A percentile compares a stretch with the other conserved stretches of the same genome.
Conservation (phyloP, 148 eudicot genomes). For the Vaccinium macrocarpon region DNA sequence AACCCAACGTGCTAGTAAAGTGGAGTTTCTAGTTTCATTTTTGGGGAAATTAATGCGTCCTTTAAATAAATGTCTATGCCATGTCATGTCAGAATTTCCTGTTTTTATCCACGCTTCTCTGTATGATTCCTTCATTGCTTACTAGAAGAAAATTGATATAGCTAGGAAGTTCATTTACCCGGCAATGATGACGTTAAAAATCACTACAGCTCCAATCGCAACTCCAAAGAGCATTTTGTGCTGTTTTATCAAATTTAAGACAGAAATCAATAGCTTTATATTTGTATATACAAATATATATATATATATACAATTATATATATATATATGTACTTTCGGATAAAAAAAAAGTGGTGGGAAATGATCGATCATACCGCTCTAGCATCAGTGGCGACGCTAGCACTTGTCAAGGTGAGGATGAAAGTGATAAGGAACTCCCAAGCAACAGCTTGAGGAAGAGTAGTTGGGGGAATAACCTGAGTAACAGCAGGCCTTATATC, state of each 20-base stretch:
- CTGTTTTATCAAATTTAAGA: not conserved
- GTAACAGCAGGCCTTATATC: slow-evolving; percentile 32
- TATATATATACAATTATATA: no score
- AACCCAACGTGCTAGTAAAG: no score
- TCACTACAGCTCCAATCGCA: slow-evolving; percentile 39
- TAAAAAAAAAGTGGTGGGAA: no score
- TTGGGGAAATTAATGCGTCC: no score
- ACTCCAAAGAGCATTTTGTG: slow-evolving; percentile 30
- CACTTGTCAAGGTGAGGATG: slow-evolving; percentile 32
- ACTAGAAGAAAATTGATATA: not conserved
- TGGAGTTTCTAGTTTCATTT: no score
- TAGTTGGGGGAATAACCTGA: slow-evolving; percentile 28
- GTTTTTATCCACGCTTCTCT: not conserved
- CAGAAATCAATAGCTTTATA: not conserved
- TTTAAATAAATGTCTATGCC: no score
- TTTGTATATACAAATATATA: not conserved
- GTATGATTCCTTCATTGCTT: not conserved
- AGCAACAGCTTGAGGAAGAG: slow-evolving; percentile 38
- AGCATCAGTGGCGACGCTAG: slow-evolving; percentile 34
- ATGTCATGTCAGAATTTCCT: no score
- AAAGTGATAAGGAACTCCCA: slow-evolving; percentile 42
- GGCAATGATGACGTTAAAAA: slow-evolving; percentile 31
- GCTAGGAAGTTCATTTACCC: slow-evolving; percentile 26
- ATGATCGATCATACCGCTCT: slow-evolving; percentile 36
- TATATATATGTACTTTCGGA: no score